Base-by-base conservation (phyloP, 2,329 filamentous ascomycete genomes). In the Tolypocladium endophyticum region DNA sequence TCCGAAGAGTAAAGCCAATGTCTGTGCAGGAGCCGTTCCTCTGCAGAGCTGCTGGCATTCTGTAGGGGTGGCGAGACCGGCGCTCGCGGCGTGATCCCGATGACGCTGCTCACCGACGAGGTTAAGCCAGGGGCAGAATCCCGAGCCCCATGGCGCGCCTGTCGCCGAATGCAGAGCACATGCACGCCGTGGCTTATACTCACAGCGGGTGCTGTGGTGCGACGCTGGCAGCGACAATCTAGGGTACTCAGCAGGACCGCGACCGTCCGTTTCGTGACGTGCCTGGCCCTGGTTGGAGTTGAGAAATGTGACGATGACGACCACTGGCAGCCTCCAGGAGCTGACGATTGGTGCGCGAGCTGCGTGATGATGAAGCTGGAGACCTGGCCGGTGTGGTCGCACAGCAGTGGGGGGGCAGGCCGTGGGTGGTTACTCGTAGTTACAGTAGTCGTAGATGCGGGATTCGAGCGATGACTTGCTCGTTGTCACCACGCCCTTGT, bases 1-100 rank as follows among this genome's bases (percentile, higher is more conserved):
- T 81, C 55, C 86, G 82, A 38, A 92, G 76, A 7, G 88, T 90
- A 69, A 90, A 91, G 63, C 89, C 87, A 61, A 92, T 80, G 71
- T 92, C 88, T 60, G 78, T 77, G 67, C 76, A 79, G 52, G 81
- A 83, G 60, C 76, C 75, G 56, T 72, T 73, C 64, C 78, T 74
- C 50, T 74, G 70, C 58, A 82, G 71, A 55, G 70, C 67, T 59
- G 70, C 66, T 59, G 77, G 71, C 76, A 78, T 78, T 60, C 63
- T 62, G 67, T 47, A 57, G 50, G 57, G 25, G 50, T 30, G 9
- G 28, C 47, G 35, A 30, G 47, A 23, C 25, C 23, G n/a, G 2
- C 28, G 45, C 33, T 56, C 55, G 35, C 43, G 47, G 50, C 28
- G 28, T 20, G 56, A 28, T 55, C 11, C 12, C 33, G 53, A 4